Evolutionary conservation across 306 rosid species (phyloP), one percentile per base, ranked within the genome.

Genomic region (Herpetospermum pedunculosum): DNA sequence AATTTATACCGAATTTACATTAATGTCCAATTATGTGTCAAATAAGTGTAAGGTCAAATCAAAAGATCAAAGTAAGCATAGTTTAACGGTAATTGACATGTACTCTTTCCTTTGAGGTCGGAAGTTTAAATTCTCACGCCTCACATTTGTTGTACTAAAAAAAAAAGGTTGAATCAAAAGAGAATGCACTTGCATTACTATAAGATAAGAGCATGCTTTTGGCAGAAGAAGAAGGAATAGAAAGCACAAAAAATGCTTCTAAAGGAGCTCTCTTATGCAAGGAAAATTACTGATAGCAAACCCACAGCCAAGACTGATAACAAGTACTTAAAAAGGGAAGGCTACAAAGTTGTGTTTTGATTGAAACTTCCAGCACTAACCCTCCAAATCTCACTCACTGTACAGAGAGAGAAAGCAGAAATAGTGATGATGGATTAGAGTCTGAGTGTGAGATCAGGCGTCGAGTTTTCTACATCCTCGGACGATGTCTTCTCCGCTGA

Each of bases 391-490:
- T 84, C 81, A 69, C 54, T 19, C 32, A 82, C 87, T 75, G 75
- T 89, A 89, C 90, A 87, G 77, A 46, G 81, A 76, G 80, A 74
- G 74, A 74, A 71, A 77, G 64, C 67, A 73, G 69, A 67, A 34
- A 38, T 26, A 77, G 76, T 69, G 74, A 79, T 81, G 69, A 72
- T 59, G 46, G 49, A 64, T 32, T 81, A 92, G 54, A 92, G 98
- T 82, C 87, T 92, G 80, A 92, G 76, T 21, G 96, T 90, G 76
- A 92, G 88, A 77, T 92, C 98, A 41, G 91, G 98, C 74, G 87
- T 82, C 28, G 91, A 76, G 78, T 81, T 69, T 57, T 83, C 87
- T 55, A 62, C 62, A 23, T 84, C 88, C 69, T 70, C 69, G 2
- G 44, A 68, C 30, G 88, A 88, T 62, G 79, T 83, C 80, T 85